Evolutionary conservation across 768 basidiomycete species (phyloP), one percentile per base, ranked within the genome.

Genomic region (Mycena belliarum): DNA sequence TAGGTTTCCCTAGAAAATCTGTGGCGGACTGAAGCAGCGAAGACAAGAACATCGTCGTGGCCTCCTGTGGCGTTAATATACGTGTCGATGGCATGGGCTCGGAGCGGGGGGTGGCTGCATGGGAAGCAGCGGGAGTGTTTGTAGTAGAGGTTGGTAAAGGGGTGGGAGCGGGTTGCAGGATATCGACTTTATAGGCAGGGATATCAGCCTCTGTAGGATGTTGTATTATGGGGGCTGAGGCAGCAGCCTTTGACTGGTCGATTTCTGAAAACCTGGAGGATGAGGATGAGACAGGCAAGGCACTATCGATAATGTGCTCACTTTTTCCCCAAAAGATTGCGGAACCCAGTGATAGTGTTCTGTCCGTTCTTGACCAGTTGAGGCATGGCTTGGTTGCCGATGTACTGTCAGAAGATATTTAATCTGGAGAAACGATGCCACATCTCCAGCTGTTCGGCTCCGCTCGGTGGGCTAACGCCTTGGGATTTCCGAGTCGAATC

Each of bases 331-430:
- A 99, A 78, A 9, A 98, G 77, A 70, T 97, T 94, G 24, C 95
- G 82, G 80, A 98, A 98, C 2, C 90, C 92, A n/a, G 85, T 86
- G 66, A 98, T 95, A 18, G 95, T 96, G 71, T 99, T 98, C 66
- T 87, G 80, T 0, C 89, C 77, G 72, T 99, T 98, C 76, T 97
- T 97, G 15, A 98, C 92, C 37, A 98, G 87, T 69, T 98, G 97
- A 4, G 85, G 88, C 68, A 88, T 93, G 38, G 95, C 96, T 68
- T 93, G 91, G 73, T 92, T 95, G 59, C 97, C 97, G 49, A 96
- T 91, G 76, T 98, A 98, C 95, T 97, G 69, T 57, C 48, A 35
- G n/a, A 23, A 42, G 32, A 33, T 29, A 64, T 65, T 49, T 63
- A 57, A 52, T 18, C 33, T 37, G 32, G 25, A 57, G 49, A n/a